Base-by-base conservation (phyloP, 2,329 filamentous ascomycete species). In the Zalaria obscura region DNA sequence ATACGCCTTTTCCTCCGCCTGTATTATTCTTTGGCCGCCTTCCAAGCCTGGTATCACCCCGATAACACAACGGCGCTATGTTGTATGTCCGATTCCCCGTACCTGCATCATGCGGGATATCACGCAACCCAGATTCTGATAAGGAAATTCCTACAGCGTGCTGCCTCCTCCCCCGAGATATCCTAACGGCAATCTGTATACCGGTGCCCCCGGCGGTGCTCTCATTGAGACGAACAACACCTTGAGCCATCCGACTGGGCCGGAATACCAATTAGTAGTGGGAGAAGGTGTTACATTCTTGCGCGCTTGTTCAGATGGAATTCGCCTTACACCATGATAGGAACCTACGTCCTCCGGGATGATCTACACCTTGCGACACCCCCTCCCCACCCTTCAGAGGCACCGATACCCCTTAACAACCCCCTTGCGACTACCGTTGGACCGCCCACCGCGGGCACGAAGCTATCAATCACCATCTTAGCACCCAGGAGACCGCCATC, bases 221-320 rank as follows among this genome's bases (percentile, higher is more conserved):
- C 76, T 93, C 61, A 81, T 94, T 55, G 91, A 98, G 71, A 95
- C 89, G 41, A 93, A 91, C 63, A 98, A 96, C 59, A 81, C 78
- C 33, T 68, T 98, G 47, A 77, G 76, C 43, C 82, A 83, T 53
- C 89, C 85, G 25, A 77, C 78, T 31, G 84, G 84, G 4, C 75
- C 83, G 25, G 88, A 94, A 53, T 85, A 86, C 62, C 84, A 93
- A 58, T 80, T 98, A 51, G 78, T 94, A 35, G 87, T 89, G 38
- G 91, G 89, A 61, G 91, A 98, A 77, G 91, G 87, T 84, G 65
- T 49, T 56, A 7, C 11, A 27, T 34, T n/a, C 10, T 27, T 32
- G 11, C 31, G 18, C 27, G 36, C 8, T 11, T 32, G 6, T 36
- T 11, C 27, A 25, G 9, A 27, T 27, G 9, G 29, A 32, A 28